phyloP scores from a whole-genome alignment of 73 alveolate genomes.

The Paramecium caudatum region DNA sequence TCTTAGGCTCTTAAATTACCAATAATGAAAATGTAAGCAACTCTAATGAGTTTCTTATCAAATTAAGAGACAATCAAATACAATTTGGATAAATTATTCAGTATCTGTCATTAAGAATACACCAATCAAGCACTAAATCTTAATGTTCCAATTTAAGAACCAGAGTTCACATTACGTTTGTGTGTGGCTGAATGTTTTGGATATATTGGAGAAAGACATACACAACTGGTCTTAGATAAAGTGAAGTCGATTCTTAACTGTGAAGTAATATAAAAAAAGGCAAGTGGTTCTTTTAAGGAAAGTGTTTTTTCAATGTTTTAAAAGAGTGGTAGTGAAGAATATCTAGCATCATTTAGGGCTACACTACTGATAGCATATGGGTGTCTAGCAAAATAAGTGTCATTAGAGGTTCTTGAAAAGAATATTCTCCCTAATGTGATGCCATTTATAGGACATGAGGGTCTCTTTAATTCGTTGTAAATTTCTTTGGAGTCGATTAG shows the following conservation, averaged over 20 bases:
- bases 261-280: constrained; percentile 53
- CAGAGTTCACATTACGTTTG: constrained; percentile 13
- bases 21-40: constrained; percentile 67
- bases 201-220: constrained; percentile 59
- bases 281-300: constrained; percentile 57
- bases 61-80: constrained; percentile 61
- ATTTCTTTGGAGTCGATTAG: constrained; percentile 7
- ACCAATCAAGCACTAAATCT: constrained; percentile 59
- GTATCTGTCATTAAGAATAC: constrained; percentile 59
- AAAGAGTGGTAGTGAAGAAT: constrained; percentile 39
- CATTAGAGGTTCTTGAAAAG: constrained; percentile 29
- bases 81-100: constrained; percentile 54
- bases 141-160: constrained; percentile 30
- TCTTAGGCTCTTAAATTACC: constrained; percentile 53
- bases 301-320: constrained; percentile 58
- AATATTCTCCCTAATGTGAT: constrained; percentile 60
- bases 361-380: constrained; percentile 47
- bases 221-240: constrained; percentile 50
- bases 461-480: not conserved
- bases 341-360: constrained; percentile 11
- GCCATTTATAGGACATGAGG: constrained; percentile 47
- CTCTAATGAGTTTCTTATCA: constrained; percentile 43
- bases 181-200: constrained; percentile 70
- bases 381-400: constrained; percentile 34
- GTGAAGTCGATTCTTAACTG: constrained; percentile 49